Evolutionary conservation across 495 filamentous ascomycete species (phyloP).

Genomic region (Podospora bellae-mahoneyi): DNA sequence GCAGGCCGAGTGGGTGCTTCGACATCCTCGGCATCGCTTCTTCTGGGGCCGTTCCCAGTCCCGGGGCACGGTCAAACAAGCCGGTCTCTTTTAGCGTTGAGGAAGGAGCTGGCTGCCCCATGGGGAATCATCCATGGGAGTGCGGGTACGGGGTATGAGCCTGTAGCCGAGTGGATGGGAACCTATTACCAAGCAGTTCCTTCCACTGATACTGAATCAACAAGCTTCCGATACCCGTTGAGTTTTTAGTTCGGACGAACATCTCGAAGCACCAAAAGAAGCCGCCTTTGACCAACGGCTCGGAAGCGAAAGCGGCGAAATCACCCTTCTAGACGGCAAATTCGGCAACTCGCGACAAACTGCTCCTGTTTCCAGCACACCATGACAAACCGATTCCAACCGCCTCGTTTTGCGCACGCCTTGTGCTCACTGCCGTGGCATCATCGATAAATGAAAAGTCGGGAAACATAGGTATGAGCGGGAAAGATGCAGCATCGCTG

Average conservation of each 20-base stretch:
- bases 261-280: neutral
- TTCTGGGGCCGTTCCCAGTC: neutral
- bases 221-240: neutral
- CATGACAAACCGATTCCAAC: neutral
- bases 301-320: slow-evolving; percentile 1
- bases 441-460: neutral
- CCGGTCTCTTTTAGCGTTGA: neutral
- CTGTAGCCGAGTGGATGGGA: neutral
- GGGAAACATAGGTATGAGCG: neutral
- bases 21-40: slow-evolving; percentile 2
- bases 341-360: neutral
- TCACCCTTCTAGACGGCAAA: neutral
- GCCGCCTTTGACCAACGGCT: neutral
- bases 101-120: neutral
- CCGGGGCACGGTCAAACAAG: neutral
- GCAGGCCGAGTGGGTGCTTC: slow-evolving; percentile 3
- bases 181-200: neutral
- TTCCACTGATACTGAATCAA: neutral
- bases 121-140: neutral
- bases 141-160: neutral
- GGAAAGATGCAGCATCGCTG: neutral
- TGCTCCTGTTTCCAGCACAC: neutral
- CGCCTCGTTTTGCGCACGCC: neutral
- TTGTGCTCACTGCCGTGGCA: neutral
- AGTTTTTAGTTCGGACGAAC: neutral